Conservation (phyloP, 179 eudicot genomes). For the Silene vulgaris region DNA sequence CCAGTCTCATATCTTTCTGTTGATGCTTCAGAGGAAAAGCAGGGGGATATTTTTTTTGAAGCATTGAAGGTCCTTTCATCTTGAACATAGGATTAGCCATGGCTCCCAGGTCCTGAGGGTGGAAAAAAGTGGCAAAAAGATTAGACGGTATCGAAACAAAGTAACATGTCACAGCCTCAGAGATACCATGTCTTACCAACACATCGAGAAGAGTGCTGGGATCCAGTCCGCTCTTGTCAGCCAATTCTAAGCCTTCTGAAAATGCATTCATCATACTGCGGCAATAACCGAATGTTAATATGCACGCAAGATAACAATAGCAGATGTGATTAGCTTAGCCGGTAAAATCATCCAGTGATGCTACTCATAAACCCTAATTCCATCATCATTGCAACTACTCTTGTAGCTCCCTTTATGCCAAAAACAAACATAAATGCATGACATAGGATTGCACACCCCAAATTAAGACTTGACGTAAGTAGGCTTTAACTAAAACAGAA, state of each 20-base stretch:
- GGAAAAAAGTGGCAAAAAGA: background rate
- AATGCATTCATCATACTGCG: constrained; percentile 94
- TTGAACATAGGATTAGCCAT: constrained; percentile 96
- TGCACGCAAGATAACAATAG: too few species aligned
- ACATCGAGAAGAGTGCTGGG: constrained; percentile 76
- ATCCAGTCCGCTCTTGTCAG: constrained; percentile 77
- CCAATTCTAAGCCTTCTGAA: constrained; percentile 83
- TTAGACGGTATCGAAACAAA: constrained; percentile 14
- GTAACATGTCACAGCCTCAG: background rate
- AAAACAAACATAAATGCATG: background rate
- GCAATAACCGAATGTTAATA: constrained; percentile 12
- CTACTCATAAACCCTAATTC: too few species aligned
- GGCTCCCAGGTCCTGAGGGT: constrained; percentile 74
- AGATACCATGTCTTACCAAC: constrained; percentile 49
- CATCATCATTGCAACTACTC: background rate
- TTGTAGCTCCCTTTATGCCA: background rate
- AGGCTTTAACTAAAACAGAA: too few species aligned
- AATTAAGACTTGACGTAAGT: too few species aligned
- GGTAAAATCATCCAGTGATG: background rate
- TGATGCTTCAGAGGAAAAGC: constrained; percentile 97
- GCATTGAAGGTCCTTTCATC: constrained; percentile 90
- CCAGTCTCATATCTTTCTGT: constrained; percentile 97
- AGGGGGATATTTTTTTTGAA: constrained; percentile 61
- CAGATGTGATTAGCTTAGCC: background rate
- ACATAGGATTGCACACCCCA: too few species aligned